Evolutionary conservation across 257 asterid species (phyloP), one percentile per base, ranked within the genome.

Genomic region (Cynanchum wilfordii): DNA sequence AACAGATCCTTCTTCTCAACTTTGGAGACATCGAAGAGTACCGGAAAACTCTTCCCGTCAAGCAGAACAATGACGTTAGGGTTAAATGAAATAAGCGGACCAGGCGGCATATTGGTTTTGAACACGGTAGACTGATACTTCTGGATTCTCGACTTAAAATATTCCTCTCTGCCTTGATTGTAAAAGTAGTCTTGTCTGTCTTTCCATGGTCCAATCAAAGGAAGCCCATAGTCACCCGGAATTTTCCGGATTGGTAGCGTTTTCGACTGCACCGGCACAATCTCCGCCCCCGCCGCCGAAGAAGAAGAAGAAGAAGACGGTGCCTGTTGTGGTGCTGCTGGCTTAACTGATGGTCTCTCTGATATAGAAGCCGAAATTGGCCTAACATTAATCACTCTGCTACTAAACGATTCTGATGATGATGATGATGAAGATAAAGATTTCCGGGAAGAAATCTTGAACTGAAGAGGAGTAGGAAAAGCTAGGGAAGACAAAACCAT

Each of bases 51-150:
- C 73, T 89, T 93, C 1, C 93, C 98, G 83, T 93, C 98, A 72
- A 89, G 95, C 44, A 93, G 67, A 3, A 83, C 95, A 73, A 90
- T 79, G 82, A 93, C 98, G 78, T 88, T 93, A 0, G 97, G 82
- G 75, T 79, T 68, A 78, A 63, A 79, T 7, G 98, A 84, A 56
- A 93, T 86, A 76, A 87, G 75, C 0, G 97, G 96, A 2, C 97
- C 98, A 7, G 98, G 98, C 25, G 98, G 98, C 98, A 93, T 93
- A 78, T 93, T 93, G 13, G 90, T 78, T 16, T 85, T 47, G 84
- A 90, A 93, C 7, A 93, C 93, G 0, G 98, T 93, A 16, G 98
- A 92, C 5, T 85, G 76, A 77, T 89, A 74, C 38, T 87, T 89
- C 12, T 73, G 83, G 60, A 90, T 79, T 77, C 98, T 67, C 5